phyloP scores from a whole-genome alignment of 2,329 filamentous ascomycete genomes.

The Balansia obtecta region DNA sequence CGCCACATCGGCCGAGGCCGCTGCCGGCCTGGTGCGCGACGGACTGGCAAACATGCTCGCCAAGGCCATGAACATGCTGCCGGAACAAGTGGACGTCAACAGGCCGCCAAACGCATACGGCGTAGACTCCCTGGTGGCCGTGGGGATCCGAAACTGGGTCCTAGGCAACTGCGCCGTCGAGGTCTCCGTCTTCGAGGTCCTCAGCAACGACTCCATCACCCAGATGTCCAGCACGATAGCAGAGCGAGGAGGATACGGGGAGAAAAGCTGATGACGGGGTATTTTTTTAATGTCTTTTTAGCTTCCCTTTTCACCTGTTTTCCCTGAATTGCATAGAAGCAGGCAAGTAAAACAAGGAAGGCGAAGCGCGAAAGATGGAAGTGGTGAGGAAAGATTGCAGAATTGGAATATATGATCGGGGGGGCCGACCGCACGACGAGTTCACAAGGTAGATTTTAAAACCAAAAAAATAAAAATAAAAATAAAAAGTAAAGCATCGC shows the following conservation, averaged over 20 bases:
- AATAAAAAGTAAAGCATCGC: no score
- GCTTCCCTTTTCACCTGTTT: not conserved
- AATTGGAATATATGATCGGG: no score
- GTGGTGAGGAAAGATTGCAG: no score
- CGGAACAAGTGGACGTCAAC: constrained; percentile 30
- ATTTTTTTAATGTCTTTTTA: not conserved
- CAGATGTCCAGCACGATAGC: constrained; percentile 26
- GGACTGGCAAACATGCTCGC: constrained; percentile 29
- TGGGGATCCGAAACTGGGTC: constrained; percentile 41
- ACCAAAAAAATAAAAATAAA: no score
- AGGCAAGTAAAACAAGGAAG: no score
- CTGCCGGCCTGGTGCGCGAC: constrained; percentile 20
- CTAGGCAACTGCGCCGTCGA: constrained; percentile 29
- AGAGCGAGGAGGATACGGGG: constrained; percentile 18
- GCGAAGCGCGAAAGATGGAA: no score
- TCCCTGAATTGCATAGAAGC: not conserved
- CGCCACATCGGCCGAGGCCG: constrained; percentile 16
- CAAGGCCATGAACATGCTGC: constrained; percentile 31
- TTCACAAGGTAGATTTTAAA: no score
- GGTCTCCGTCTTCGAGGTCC: constrained; percentile 34
- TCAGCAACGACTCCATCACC: constrained; percentile 28
- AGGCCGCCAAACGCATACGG: constrained; percentile 33
- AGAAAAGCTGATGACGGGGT: not conserved
- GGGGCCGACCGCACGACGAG: no score
- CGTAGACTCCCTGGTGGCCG: constrained; percentile 39